Evolutionary conservation across 805 yeast genomes (phyloP).

Genomic region (Tetrapisispora phaffii): DNA sequence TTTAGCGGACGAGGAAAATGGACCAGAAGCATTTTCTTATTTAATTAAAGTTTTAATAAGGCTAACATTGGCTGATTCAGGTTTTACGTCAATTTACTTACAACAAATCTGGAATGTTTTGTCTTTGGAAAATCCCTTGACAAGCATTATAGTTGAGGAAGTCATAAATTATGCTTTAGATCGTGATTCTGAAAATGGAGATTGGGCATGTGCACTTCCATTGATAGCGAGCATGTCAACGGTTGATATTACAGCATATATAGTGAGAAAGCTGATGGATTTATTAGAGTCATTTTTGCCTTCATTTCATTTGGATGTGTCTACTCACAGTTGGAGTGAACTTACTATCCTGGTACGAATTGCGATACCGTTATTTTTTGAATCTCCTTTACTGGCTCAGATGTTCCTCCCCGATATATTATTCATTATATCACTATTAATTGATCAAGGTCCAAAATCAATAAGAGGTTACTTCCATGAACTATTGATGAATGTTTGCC

Average conservation of each 20-base stretch:
- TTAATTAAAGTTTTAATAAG: constrained; percentile 54
- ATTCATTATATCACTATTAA: constrained; percentile 51
- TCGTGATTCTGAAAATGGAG: constrained; percentile 63
- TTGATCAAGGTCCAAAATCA: constrained; percentile 41
- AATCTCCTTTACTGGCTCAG: constrained; percentile 50
- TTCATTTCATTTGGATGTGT: constrained; percentile 31
- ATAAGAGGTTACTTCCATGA: constrained; percentile 54
- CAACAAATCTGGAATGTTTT: constrained; percentile 59
- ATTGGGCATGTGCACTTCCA: constrained; percentile 53
- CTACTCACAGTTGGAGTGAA: constrained; percentile 57
- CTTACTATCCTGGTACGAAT: constrained; percentile 57
- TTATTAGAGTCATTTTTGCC: constrained; percentile 44
- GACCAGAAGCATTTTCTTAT: constrained; percentile 50
- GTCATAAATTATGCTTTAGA: constrained; percentile 65
- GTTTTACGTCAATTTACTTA: constrained; percentile 44
- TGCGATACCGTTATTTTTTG: constrained; percentile 58
- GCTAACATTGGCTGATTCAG: constrained; percentile 41
- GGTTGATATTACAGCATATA: constrained; percentile 58
- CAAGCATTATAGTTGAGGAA: constrained; percentile 56
- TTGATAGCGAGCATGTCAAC: constrained; percentile 60
- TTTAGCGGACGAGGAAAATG: constrained; percentile 43
- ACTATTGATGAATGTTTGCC: constrained; percentile 55
- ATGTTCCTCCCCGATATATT: constrained; percentile 63
- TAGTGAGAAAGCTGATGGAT: constrained; percentile 46
- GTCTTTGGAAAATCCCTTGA: constrained; percentile 50